Evolutionary conservation across 2,329 filamentous ascomycete genomes (phyloP), one percentile per base, ranked within the genome.

Genomic region (Neonectria sp.): DNA sequence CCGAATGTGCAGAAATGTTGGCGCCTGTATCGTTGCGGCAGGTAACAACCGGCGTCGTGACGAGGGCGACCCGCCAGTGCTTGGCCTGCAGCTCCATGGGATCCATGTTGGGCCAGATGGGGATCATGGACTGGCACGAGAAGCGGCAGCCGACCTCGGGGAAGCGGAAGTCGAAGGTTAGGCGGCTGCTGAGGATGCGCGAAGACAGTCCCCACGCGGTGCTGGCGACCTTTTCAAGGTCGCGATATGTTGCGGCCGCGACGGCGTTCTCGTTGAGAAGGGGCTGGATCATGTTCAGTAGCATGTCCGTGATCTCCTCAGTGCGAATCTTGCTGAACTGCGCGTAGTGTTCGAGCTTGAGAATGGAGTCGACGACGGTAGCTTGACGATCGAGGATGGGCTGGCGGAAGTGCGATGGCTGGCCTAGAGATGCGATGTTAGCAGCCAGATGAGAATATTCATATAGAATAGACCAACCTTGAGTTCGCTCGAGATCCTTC

Each of bases 31-130:
- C 86, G 68, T 88, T 86, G 35, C 86, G 82, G 71, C 87, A 83
- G 2, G 86, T 88, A 52, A 89, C 83, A 9, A 85, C 82, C 1
- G 88, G 88, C 0, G 87, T 88, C 6, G 87, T 84, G 31, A 87
- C 85, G 2, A 89, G 80, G 60, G 85, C 84, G n/a, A 90, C 76
- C 6, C 87, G 84, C 78, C 81, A 85, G 72, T 88, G 86, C 71
- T 82, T 82, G 6, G 81, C 78, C 78, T 88, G 86, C 24, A 89
- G 76, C 58, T 83, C 79, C 61, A 80, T 75, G 0, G 82, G 79
- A 40, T 84, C 80, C 31, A 79, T 72, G 40, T 75, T 69, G 27
- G 81, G 80, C 77, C 86, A 86, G 67, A 86, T 80, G 60, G 70
- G 82, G 52, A 79, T 77, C 83, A 86, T 90, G 70, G 79, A 82